Percentiles rank a stretch among this genome's conserved stretches.
Evolutionary conservation across 2,329 filamentous ascomycete species (phyloP).

Genomic region (Trichoderma hamatum): DNA sequence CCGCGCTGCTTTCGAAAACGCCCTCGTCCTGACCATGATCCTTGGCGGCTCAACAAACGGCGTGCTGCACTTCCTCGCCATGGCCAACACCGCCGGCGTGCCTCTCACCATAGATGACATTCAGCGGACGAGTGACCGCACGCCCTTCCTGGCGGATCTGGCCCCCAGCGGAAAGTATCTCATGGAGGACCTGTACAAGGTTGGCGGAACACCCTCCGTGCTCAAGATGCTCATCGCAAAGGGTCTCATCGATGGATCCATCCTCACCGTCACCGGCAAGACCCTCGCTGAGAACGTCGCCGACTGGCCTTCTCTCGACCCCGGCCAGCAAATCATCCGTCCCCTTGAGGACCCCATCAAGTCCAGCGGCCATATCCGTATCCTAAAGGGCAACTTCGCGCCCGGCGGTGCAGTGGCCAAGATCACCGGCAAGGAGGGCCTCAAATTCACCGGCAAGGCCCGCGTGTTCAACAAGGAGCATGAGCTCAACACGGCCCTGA

Average conservation of each 20-base stretch:
- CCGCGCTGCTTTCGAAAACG: slow-evolving; percentile 81
- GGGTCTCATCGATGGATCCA: slow-evolving; percentile 73
- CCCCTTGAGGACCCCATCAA: slow-evolving; percentile 76
- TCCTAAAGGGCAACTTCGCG: slow-evolving; percentile 84
- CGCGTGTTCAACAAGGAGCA: slow-evolving; percentile 86
- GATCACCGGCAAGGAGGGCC: slow-evolving; percentile 93
- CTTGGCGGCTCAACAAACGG: slow-evolving; percentile 90
- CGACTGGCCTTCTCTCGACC: slow-evolving; percentile 74
- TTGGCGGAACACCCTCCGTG: slow-evolving; percentile 83
- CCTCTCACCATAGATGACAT: slow-evolving; percentile 79
- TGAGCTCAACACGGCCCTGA: slow-evolving; percentile 75
- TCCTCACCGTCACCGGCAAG: slow-evolving; percentile 81
- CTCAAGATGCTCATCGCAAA: slow-evolving; percentile 82
- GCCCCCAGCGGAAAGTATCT: slow-evolving; percentile 82
- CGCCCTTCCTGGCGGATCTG: slow-evolving; percentile 83
- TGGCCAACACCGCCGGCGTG: slow-evolving; percentile 83
- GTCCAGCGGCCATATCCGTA: slow-evolving; percentile 80
- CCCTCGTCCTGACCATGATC: slow-evolving; percentile 86
- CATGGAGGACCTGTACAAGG: slow-evolving; percentile 85
- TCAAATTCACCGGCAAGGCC: slow-evolving; percentile 77
- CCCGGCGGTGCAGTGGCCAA: slow-evolving; percentile 91
- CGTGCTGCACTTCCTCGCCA: slow-evolving; percentile 85
- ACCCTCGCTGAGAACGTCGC: slow-evolving; percentile 81
- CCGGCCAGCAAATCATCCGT: slow-evolving; percentile 85
- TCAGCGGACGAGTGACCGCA: slow-evolving; percentile 77